These are phyloP conservation scores for Agrocybe pediades DNA, from an alignment of 768 basidiomycete genomes.

Conservation along the genomic window DNA sequence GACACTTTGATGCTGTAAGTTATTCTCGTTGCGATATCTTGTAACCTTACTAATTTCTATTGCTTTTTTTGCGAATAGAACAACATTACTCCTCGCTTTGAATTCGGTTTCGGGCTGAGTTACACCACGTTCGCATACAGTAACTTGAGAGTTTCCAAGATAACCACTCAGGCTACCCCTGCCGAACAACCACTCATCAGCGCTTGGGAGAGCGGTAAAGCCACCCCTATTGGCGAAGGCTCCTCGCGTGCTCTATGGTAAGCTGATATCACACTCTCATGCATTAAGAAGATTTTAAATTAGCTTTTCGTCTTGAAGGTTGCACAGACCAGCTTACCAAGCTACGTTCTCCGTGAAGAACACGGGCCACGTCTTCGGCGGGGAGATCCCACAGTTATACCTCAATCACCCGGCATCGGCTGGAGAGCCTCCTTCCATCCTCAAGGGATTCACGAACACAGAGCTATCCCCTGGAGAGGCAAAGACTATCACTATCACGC, in stretches of 20 bases:
- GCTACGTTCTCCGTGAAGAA: constrained; percentile 71
- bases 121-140: constrained; percentile 84
- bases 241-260: constrained; percentile 67
- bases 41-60: neutral
- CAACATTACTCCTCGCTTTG: constrained; percentile 77
- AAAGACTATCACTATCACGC: constrained; percentile 48
- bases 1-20: constrained; percentile 68
- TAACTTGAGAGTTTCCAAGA: constrained; percentile 48
- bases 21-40: neutral
- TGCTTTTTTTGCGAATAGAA: constrained; percentile 38
- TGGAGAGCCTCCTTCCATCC: constrained; percentile 70
- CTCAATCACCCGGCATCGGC: constrained; percentile 63
- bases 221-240: constrained; percentile 56
- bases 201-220: constrained; percentile 61
- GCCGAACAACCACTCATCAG: constrained; percentile 36
- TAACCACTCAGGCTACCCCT: constrained; percentile 40
- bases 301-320: neutral
- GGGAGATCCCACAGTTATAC: constrained; percentile 81
- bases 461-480: constrained; percentile 49
- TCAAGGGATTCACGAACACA: constrained; percentile 71
- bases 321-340: constrained; percentile 64
- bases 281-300: too few relatives aligned
- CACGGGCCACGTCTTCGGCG: constrained; percentile 60
- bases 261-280: too few relatives aligned
- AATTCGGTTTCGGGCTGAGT: constrained; percentile 89